Evolutionary conservation across 148 eudicot species (phyloP), one percentile per base, ranked within the genome.

Genomic region (Pharnaceum exiguum): DNA sequence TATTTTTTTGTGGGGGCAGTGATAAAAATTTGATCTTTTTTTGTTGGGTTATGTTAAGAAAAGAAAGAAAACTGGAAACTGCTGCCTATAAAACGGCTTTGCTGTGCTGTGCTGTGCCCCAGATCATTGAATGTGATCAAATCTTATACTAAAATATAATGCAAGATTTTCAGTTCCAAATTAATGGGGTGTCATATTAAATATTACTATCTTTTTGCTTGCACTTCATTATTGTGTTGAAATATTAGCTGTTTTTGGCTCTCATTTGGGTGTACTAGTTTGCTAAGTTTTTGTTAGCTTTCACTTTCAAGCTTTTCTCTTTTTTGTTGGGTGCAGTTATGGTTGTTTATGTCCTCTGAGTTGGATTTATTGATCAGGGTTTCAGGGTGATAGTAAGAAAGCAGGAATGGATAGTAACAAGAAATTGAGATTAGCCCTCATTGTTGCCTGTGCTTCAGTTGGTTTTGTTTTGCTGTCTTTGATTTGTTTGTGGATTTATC

Each of bases 401-500:
- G 68, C 57, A 57, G 69, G 67, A 40, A 74, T 72, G 84, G 59
- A 52, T 57, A n/a, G 69, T 39, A 63, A 48, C 40, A 75, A 59
- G 8, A 79, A 72, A 51, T 9, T 79, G 62, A 62, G 55, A 62
- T 61, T 74, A 27, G 72, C 84, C 21, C 67, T 77, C 48, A 60
- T 79, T 48, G 66, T 83, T 60, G 80, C 80, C 45, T 71, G 76
- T 58, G 66, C 74, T 72, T 61, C 72, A 38, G 64, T 83, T 60
- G 79, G 65, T 63, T 52, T 62, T 22, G 67, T 80, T 45, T 25
- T 79, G 32, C 29, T 83, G 9, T 66, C 74, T 71, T 32, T 83
- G 51, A 15, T 75, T 47, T 72, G 59, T 43, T 45, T 83, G 48
- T 74, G 89, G 89, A 49, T 79, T 66, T 77, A 56, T 53, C 82